Evolutionary conservation across 768 basidiomycete species (phyloP), one percentile per base, ranked within the genome.

Genomic region (Suillus hirtellus): DNA sequence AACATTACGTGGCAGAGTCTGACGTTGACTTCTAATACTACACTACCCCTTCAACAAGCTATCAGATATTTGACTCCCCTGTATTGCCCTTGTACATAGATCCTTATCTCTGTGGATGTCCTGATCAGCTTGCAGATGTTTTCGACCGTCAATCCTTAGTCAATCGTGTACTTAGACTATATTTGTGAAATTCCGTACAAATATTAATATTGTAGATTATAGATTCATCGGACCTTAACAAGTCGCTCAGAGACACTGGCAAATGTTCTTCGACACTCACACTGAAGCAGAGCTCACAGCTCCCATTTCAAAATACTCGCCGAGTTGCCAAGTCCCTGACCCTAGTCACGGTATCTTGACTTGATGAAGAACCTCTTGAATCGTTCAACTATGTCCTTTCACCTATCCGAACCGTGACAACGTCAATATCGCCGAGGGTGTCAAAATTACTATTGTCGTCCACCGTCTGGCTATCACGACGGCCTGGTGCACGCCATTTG

Each of bases 401-500:
- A 24, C 79, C n/a, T 86, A 83, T 84, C 84, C n/a, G n/a, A n/a
- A 85, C 66, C 49, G 15, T 49, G 84, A 31, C 31, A 31, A 82
- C 21, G 84, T 86, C 59, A 86, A 85, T 67, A 78, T 86, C 77
- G 83, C 83, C 4, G 84, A 85, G 68, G 84, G 83, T 2, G 73
- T 85, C 38, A 86, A 86, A 70, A 84, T 84, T 2, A 70, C 84
- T 6, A 82, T 84, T 17, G 77, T 83, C 7, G 81, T 82, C 0
- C 84, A 81, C 63, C 79, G 84, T 24, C 85, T 84, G 82, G 84
- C 64, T 85, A 86, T 66, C 79, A 84, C 65, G 31, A 31, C 31
- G 5, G 6, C 80, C 82, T n/a, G 82, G 84, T 84, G 61, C 37
- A 67, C 54, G 15, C n/a, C 31, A 15, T 4, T 44, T 37, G n/a